Evolutionary conservation across 2,329 filamentous ascomycete genomes (phyloP), one percentile per base, ranked within the genome.

Genomic region (Epichloe bromicola): DNA sequence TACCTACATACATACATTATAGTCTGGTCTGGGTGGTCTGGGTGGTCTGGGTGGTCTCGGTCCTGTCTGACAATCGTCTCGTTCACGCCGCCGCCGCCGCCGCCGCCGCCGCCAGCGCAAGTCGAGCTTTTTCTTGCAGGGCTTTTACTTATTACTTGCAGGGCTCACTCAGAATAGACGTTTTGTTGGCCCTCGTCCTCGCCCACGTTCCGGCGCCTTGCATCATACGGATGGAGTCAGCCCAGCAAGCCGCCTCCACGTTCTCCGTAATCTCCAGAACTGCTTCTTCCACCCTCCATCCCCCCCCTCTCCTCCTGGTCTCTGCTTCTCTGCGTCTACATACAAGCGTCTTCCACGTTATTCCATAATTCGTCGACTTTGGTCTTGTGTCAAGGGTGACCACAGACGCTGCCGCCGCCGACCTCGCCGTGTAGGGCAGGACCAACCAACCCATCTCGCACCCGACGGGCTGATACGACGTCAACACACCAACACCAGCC

Each of bases 201-300:
- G 12, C 19, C 36, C 12, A 12, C 4, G 23, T 26, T 2, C 14
- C 36, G 26, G 19, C 37, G 46, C 20, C 23, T 23, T 6, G 34
- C 36, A 34, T 19, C 23, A n/a, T 15, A 36, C n/a, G 14, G 23
- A n/a, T 30, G 5, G 17, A 42, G 26, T 43, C 38, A 34, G 47
- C 39, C 47, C 39, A 42, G 47, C 39, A 20, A 34, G 23, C 14
- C 39, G 47, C 47, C 47, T 49, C 39, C 47, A 34, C 47, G 36
- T 42, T n/a, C 14, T 45, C 41, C n/a, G 46, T 34, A 15, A 41
- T 48, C 20, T 38, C 34, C 26, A 43, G 41, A 19, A 15, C 34
- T 39, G 41, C 41, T 36, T 33, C n/a, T 41, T 19, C 23, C 38
- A 36, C 41, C 45, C 19, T 30, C 36, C 41, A 6, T 23, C n/a